Conservation (phyloP, 129 eudicot species). For the Artemisia annua region DNA sequence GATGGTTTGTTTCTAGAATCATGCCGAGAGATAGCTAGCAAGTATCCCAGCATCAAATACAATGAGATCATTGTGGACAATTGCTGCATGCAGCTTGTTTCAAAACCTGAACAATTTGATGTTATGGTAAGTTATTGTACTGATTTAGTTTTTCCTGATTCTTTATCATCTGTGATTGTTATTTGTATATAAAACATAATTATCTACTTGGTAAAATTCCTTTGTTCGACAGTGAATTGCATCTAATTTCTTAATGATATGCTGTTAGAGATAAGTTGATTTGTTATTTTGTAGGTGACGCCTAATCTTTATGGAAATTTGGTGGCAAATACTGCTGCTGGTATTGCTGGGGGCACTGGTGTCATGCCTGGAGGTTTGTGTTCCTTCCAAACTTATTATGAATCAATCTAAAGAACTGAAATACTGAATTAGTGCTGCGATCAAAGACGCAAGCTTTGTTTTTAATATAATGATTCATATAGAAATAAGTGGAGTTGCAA, state of each 20-base stretch:
- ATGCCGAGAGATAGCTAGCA: conserved; percentile 85
- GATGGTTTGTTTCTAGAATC: conserved; percentile 96
- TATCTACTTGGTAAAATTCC: too few relatives aligned
- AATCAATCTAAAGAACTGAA: not conserved
- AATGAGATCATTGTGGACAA: conserved; percentile 94
- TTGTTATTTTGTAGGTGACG: conserved; percentile 62
- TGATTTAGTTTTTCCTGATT: not conserved
- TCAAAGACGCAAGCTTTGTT: not conserved
- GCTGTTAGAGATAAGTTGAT: not conserved
- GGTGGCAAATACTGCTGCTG: conserved; percentile 97
- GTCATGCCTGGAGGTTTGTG: conserved; percentile 96
- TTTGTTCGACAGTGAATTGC: too few relatives aligned
- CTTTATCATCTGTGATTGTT: not conserved
- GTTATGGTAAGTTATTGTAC: conserved; percentile 64
- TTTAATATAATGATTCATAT: not conserved
- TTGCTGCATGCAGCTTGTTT: conserved; percentile 98
- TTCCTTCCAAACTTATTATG: not conserved
- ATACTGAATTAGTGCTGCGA: not conserved
- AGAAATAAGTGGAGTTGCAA: not conserved
- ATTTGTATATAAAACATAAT: too few relatives aligned
- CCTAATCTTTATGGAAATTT: conserved; percentile 91
- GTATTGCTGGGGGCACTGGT: conserved; percentile 98
- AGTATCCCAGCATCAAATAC: conserved; percentile 80
- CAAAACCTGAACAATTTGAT: conserved; percentile 95
- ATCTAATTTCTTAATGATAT: not conserved